Base-by-base conservation (phyloP, 2,329 filamentous ascomycete genomes). In the Chrysosporium keratinophilum region DNA sequence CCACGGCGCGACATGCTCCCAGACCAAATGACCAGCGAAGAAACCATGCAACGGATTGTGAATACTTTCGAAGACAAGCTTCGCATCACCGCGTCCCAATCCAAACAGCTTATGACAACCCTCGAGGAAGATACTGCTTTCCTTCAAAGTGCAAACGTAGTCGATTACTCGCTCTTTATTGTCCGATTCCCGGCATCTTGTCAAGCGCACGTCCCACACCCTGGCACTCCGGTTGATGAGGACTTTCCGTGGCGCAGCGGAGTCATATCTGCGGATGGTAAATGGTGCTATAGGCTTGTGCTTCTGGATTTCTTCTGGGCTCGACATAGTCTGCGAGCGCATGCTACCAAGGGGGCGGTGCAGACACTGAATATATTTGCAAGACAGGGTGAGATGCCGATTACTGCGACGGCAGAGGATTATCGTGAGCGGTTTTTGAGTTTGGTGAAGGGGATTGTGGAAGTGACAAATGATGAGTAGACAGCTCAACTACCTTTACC, bases 261-360 rank as follows among this genome's bases (percentile, higher is more conserved):
- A 0, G 62, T 87, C 0, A 60, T 68, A 0, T 84, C 82, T 9
- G 71, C 75, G 0, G 81, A 87, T 61, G 79, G 79, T 0, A 79
- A 80, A 60, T 84, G 82, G 74, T 71, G 82, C 11, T 88, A 87
- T 62, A 77, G 84, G 2, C 82, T 78, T 2, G 77, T 83, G 0
- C 68, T 88, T 12, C 71, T 88, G 34, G 85, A 88, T 66, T 88
- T 89, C 69, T 87, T 88, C 71, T 88, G 85, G 85, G 80, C 83
- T 0, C 86, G 84, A 67, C 83, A 87, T 66, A 84, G 83, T 59
- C 61, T 82, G 0, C 82, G 80, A 52, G 80, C 85, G 0, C 79
- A 77, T 64, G 73, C 79, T 1, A 78, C 88, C 77, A 86, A 84
- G 0, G 76, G 78, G 0, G 66, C 87, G 35, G 78, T 88, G 55